Percentiles rank a stretch among this genome's conserved stretches.
Evolutionary conservation across 768 basidiomycete genomes (phyloP).

Genomic region (Roridomyces roridus): DNA sequence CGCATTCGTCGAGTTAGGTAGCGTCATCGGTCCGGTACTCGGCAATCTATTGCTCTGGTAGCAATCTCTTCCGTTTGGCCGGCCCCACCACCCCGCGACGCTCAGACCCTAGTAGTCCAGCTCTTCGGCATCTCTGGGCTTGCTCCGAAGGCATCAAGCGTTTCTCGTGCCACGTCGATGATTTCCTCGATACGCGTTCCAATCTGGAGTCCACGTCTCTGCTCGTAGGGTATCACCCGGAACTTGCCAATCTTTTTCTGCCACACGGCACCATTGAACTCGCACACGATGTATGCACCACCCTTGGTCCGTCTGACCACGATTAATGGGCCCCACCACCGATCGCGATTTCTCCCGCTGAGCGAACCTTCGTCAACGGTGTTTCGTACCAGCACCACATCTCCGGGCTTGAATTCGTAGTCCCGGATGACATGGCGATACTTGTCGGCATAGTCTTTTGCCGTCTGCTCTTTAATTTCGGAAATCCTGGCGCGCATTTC

Average conservation of each 20-base stretch:
- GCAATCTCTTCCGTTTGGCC: too few relatives aligned
- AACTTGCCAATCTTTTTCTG: slow-evolving; percentile 14
- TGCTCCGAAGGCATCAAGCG: not conserved
- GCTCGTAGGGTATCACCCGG: slow-evolving; percentile 12
- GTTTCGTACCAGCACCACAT: slow-evolving; percentile 29
- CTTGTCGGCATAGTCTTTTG: slow-evolving; percentile 26
- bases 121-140: too few relatives aligned
- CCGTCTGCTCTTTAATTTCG: slow-evolving; percentile 14
- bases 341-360: slow-evolving; percentile 20
- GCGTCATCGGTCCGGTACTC: too few relatives aligned
- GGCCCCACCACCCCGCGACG: too few relatives aligned
- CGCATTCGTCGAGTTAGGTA: too few relatives aligned
- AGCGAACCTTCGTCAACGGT: slow-evolving; percentile 28
- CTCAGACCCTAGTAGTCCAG: too few relatives aligned
- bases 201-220: slow-evolving; percentile 1
- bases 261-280: slow-evolving; percentile 17
- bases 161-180: not conserved
- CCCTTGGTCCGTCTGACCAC: slow-evolving; percentile 24
- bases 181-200: slow-evolving; percentile 6
- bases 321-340: slow-evolving; percentile 32
- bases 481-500: slow-evolving; percentile 10
- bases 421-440: slow-evolving; percentile 19
- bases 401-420: slow-evolving; percentile 24
- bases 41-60: too few relatives aligned
- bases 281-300: slow-evolving; percentile 15